Base-by-base conservation (phyloP, 2,329 filamentous ascomycete species). In the Byssothecium circinans region DNA sequence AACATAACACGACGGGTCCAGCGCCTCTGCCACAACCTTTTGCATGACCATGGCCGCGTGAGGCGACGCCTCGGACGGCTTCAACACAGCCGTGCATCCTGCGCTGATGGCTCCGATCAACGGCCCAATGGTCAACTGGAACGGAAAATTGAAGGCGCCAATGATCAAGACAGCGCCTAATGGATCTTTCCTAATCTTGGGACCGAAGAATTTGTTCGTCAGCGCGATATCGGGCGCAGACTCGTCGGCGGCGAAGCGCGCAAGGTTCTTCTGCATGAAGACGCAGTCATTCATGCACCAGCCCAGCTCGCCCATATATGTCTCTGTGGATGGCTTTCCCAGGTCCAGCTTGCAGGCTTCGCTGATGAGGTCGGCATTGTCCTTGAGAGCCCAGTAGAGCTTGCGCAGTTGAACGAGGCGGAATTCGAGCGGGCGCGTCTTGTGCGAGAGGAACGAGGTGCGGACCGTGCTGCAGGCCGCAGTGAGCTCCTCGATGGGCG, bases 331-430 rank as follows among this genome's bases (percentile, higher is more conserved):
- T 47, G 85, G 81, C 78, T 95, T 96, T 69, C 83, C 81, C 56
- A 97, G 75, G 67, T 99, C 94, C 60, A 81, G 78, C 67, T 82
- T 79, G 67, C 90, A 82, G 18, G 92, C 90, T 69, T 89, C 87
- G 57, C 83, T 68, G 52, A 97, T 79, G 59, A 86, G 81, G 37
- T 83, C 77, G 47, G 85, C 80, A 68, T 89, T 86, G 77, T 97
- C 92, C 56, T 84, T 84, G 58, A 96, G 71, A 7, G 82, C 91
- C 94, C 94, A 97, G 78, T 96, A 97, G 47, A 97, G 85, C 80
- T 91, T 92, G 61, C 91, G 87, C 52, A 99, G 83, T 79, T 97
- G 94, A 45, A 83, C 79, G 54, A 91, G 78, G 54, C 94, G 85
- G 76, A 87, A 97, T 63, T 89, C 81, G 51, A 96, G 68, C 45